Base-by-base conservation (phyloP, 2,329 filamentous ascomycete genomes). In the Fusarium tjaetaba region DNA sequence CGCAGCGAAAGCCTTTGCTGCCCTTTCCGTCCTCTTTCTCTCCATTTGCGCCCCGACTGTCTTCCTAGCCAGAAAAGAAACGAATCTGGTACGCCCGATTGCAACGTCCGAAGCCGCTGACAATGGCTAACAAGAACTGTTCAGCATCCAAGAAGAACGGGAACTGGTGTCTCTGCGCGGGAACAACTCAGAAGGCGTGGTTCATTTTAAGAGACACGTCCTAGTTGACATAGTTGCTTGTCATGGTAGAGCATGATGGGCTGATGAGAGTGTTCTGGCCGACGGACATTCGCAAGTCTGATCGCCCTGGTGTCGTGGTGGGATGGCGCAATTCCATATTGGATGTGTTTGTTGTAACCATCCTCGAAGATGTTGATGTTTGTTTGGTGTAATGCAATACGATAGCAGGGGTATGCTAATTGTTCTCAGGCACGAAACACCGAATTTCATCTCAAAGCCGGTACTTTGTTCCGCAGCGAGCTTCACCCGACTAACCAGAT, bases 251-350 rank as follows among this genome's bases (percentile, higher is more conserved):
- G 85, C 87, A 91, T 87, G 90, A 96, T 94, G 95, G 94, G 80
- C 88, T 98, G 86, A 94, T 98, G 92, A 94, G 96, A 87, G 92
- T 99, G 86, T 98, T 99, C 86, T 99, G 96, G 96, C 97, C 96
- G 79, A 93, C 93, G 79, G 95, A 97, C 84, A 91, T 94, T 79
- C 88, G 89, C 61, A 88, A 87, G 82, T 93, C 92, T 62, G 89
- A 90, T 76, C 87, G 89, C 65, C 90, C 94, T 46, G 96, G 96
- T 49, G 93, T 98, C 69, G 91, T 99, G 73, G 93, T 99, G 52
- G 96, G 96, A 79, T 99, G 96, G 94, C 91, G 93, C 79, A 99
- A 99, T 82, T 98, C 96, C 42, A 92, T 92, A 53, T 86, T 95
- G 59, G 96, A 99, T 83, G 87, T 98, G 52, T 93, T 98, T 78